Percentiles rank a stretch among this genome's conserved stretches.
Evolutionary conservation across 495 filamentous ascomycete species (phyloP).

Genomic region (Penicillium cataractarum): DNA sequence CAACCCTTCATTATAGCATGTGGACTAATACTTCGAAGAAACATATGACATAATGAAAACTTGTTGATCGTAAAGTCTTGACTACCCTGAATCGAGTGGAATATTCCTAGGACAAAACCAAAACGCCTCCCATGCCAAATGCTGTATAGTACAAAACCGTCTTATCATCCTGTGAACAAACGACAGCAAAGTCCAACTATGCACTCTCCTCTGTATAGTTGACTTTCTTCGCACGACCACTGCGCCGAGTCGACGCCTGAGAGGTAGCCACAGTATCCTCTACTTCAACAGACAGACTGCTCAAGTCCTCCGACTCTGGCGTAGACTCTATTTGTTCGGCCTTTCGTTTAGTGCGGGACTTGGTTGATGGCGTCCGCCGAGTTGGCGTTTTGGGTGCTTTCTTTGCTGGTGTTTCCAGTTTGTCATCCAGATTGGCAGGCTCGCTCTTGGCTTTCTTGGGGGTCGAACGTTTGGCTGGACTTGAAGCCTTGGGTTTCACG

Average conservation of each 20-base stretch:
- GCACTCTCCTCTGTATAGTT: constrained; percentile 51
- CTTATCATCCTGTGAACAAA: background rate
- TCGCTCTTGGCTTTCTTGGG: constrained; percentile 32
- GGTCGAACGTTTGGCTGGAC: constrained; percentile 24
- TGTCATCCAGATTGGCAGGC: constrained; percentile 11
- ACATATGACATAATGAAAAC: background rate
- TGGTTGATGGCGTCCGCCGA: constrained; percentile 27
- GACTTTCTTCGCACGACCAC: constrained; percentile 46
- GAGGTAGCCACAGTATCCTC: constrained; percentile 2
- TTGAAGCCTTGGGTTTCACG: constrained; percentile 57
- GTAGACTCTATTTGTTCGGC: constrained; percentile 31
- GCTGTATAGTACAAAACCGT: background rate
- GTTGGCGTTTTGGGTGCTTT: constrained; percentile 19
- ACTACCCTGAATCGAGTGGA: background rate
- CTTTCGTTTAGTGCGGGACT: constrained; percentile 42
- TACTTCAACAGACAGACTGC: constrained; percentile 16
- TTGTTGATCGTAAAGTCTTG: background rate
- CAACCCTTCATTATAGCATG: too few species aligned
- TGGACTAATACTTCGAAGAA: background rate
- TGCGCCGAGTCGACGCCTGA: constrained; percentile 29
- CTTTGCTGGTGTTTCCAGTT: constrained; percentile 26
- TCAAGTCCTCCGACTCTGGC: constrained; percentile 31
- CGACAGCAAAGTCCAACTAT: constrained; percentile 17
- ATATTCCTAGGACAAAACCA: background rate
- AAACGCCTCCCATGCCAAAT: background rate